A percentile compares a stretch with the other conserved stretches of the same genome.
Conservation (phyloP, 208 protist species). For the Crithidia brevicula region DNA sequence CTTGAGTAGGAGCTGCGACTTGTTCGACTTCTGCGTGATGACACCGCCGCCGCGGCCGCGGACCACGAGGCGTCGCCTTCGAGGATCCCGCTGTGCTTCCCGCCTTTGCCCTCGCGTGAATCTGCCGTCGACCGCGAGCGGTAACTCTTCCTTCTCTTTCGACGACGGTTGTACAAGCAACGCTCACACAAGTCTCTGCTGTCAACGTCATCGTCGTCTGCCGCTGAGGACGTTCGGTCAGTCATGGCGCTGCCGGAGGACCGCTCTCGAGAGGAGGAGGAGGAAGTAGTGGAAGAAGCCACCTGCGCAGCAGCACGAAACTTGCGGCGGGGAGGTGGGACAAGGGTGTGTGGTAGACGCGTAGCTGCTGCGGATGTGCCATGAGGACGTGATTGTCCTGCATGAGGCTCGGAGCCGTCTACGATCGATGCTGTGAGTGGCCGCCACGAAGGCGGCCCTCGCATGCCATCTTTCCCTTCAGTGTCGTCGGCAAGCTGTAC, state of each 20-base stretch:
- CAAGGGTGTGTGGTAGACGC: neutral
- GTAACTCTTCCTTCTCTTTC: neutral
- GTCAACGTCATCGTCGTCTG: neutral
- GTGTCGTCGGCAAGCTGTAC: conserved; percentile 3
- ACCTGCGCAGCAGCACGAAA: neutral
- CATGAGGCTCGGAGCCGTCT: no score
- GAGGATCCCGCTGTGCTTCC: neutral
- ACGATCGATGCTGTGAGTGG: no score
- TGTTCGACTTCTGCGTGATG: neutral
- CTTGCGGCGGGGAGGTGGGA: conserved; percentile 14
- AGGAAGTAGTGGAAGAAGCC: neutral
- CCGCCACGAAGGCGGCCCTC: conserved; percentile 24
- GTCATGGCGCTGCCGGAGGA: conserved; percentile 2
- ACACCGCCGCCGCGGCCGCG: neutral
- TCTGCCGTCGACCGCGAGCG: neutral
- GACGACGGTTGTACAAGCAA: neutral
- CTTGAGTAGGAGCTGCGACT: conserved; percentile 4
- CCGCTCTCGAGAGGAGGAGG: neutral
- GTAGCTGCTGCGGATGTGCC: neutral
- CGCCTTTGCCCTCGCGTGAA: neutral
- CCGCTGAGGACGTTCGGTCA: neutral
- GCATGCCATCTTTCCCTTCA: conserved; percentile 25
- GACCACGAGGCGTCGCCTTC: neutral
- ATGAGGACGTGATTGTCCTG: no score
- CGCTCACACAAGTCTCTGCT: neutral